Evolutionary conservation across 768 basidiomycete genomes (phyloP).

Genomic region (Russula earlei): DNA sequence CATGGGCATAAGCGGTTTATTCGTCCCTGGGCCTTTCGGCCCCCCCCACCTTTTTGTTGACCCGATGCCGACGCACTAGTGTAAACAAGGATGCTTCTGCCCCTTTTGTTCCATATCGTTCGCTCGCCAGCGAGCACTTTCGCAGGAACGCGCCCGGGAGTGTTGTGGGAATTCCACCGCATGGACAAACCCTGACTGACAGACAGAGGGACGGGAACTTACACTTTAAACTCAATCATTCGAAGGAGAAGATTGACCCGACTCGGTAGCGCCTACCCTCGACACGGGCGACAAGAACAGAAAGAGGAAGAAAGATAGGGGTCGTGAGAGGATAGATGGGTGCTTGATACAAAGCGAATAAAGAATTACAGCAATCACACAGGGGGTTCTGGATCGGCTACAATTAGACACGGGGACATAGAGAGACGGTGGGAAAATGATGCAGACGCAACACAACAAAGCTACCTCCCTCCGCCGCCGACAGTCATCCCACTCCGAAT

Average conservation of each 20-base stretch:
- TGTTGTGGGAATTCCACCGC: neutral
- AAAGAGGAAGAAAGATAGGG: constrained; percentile 8
- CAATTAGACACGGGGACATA: constrained; percentile 8
- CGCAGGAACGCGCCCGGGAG: constrained; percentile 2
- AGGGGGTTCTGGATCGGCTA: constrained; percentile 16
- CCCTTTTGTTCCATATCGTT: neutral
- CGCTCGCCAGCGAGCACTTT: neutral
- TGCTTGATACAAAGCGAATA: constrained; percentile 26
- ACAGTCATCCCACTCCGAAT: constrained; percentile 19
- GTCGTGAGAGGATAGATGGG: neutral
- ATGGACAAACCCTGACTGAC: neutral
- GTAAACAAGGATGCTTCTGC: neutral
- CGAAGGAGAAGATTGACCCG: neutral
- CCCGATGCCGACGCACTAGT: neutral
- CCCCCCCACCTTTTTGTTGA: neutral
- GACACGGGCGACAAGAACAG: neutral
- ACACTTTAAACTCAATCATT: constrained; percentile 3
- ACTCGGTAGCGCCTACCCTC: neutral
- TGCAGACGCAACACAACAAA: constrained; percentile 9
- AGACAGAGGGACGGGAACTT: neutral
- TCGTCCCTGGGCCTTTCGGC: too few relatives aligned
- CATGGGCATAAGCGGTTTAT: constrained; percentile 2
- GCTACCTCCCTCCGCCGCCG: constrained; percentile 16
- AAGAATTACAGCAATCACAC: constrained; percentile 27
- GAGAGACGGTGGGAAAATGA: constrained; percentile 5